phyloP scores from a whole-genome alignment of 2,329 filamentous ascomycete genomes.

The Salinomyces thailandicus region DNA sequence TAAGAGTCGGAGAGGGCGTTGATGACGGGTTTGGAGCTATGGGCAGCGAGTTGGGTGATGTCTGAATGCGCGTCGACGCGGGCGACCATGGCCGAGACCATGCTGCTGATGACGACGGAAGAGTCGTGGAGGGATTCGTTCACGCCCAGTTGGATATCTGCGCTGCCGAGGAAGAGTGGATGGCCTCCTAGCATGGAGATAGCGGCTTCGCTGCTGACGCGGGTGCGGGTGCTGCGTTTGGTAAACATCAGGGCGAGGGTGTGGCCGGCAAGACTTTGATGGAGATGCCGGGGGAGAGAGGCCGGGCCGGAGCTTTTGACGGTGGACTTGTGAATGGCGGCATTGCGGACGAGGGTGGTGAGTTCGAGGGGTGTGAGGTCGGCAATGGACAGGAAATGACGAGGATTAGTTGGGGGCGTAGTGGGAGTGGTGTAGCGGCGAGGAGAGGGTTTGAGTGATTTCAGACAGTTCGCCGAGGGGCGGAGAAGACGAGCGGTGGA shows the following conservation, averaged over 20 bases:
- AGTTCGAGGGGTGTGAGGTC: slow-evolving; percentile 76
- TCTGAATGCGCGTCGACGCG: slow-evolving; percentile 44
- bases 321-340: slow-evolving; percentile 60
- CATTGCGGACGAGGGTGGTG: slow-evolving; percentile 71
- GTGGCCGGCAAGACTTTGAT: slow-evolving; percentile 56
- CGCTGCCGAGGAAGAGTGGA: slow-evolving; percentile 90
- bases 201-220: slow-evolving; percentile 86
- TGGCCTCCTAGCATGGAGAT: slow-evolving; percentile 82
- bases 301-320: slow-evolving; percentile 59
- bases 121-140: slow-evolving; percentile 96
- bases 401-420: slow-evolving; percentile 53
- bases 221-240: slow-evolving; percentile 88
- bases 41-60: slow-evolving; percentile 38
- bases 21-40: slow-evolving; percentile 40
- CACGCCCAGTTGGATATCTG: slow-evolving; percentile 92
- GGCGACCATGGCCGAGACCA: slow-evolving; percentile 39
- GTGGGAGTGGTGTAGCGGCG: slow-evolving; percentile 18
- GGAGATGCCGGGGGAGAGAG: slow-evolving; percentile 46
- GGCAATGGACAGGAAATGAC: slow-evolving; percentile 84
- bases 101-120: slow-evolving; percentile 79
- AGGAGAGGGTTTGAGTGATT: slow-evolving; percentile 14
- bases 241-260: slow-evolving; percentile 94
- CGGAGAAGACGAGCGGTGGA: slow-evolving; percentile 7
- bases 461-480: slow-evolving; percentile 2
- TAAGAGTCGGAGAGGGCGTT: slow-evolving; percentile 70